A percentile compares a stretch with the other conserved stretches of the same genome.
Conservation (phyloP, 768 basidiomycete genomes). For the Podaxis pistillaris region DNA sequence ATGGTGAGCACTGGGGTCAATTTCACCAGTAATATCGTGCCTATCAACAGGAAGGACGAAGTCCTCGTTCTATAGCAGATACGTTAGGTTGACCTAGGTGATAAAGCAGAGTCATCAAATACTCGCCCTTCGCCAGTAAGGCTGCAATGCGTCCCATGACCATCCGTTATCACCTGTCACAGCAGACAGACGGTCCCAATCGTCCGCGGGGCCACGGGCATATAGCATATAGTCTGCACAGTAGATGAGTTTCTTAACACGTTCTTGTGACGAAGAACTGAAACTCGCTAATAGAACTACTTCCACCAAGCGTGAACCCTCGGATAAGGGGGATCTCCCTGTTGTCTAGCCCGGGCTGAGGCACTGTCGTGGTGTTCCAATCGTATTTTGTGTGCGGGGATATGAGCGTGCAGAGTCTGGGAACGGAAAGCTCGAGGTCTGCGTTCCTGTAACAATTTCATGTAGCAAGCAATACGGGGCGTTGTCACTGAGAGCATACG, state of each 20-base stretch:
- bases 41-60: conserved; percentile 32
- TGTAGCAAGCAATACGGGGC: not conserved
- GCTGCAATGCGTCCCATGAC: conserved; percentile 31
- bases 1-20: conserved; percentile 33
- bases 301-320: conserved; percentile 28
- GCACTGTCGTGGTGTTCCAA: conserved; percentile 30
- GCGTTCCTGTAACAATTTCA: not conserved
- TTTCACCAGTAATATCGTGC: conserved; percentile 35
- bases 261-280: not conserved
- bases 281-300: conserved; percentile 25
- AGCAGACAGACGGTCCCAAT: conserved; percentile 25
- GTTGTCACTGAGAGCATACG: conserved; percentile 14
- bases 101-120: not conserved
- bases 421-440: not conserved
- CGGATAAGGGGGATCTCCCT: conserved; percentile 24
- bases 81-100: not conserved
- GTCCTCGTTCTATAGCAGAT: conserved; percentile 31
- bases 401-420: conserved; percentile 1
- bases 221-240: conserved; percentile 31
- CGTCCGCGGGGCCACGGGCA: conserved; percentile 30
- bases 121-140: conserved; percentile 29
- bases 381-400: conserved; percentile 17
- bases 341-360: conserved; percentile 22
- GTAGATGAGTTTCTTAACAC: not conserved
- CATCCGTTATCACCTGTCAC: conserved; percentile 34